Base-by-base conservation (phyloP, 345 rosid genomes). In the Gossypium rotundifolium region DNA sequence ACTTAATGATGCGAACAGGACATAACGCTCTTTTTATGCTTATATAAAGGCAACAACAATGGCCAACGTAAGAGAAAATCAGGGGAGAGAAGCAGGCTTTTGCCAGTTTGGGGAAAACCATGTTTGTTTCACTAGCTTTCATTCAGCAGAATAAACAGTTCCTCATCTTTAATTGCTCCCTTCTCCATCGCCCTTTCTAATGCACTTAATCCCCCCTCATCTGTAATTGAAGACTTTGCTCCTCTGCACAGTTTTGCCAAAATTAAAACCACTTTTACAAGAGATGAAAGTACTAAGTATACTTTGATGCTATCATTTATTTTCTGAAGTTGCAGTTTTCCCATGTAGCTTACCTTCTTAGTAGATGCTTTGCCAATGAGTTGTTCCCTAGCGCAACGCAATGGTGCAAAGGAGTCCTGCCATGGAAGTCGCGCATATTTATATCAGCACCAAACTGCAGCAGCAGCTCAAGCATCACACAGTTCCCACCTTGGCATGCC, bases 121-220 rank as follows among this genome's bases (percentile, higher is more conserved):
- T 8, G 52, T 42, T 13, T 48, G 38, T 25, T 25, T 75, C 70
- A 81, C 58, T 81, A 59, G 81, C 85, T 80, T 79, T 88, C 96
- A 2, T 90, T 82, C 44, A 94, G 93, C 80, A 89, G 62, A 77
- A 94, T 80, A 77, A 94, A 91, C 42, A 94, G 85, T 78, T 91
- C 90, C 74, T 94, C 98, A 60, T 94, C 96, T 3, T 91, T 82
- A 62, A 94, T 91, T 27, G 98, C 93, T 74, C 98, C 98, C 84
- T 84, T 90, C 76, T 91, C 97, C 98, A 91, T 94, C 42, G 94
- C 93, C 74, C 97, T 91, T 72, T 94, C 98, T 70, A 94, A 79
- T 40, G 86, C 90, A 61, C 87, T 89, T 74, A 87, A 84, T 13
- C 98, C 98, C 66, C 88, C 89, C 11, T 81, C 86, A 59, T 94